phyloP scores from a whole-genome alignment of 108 stramenopile genomes.

The Skeletonema menzelii region DNA sequence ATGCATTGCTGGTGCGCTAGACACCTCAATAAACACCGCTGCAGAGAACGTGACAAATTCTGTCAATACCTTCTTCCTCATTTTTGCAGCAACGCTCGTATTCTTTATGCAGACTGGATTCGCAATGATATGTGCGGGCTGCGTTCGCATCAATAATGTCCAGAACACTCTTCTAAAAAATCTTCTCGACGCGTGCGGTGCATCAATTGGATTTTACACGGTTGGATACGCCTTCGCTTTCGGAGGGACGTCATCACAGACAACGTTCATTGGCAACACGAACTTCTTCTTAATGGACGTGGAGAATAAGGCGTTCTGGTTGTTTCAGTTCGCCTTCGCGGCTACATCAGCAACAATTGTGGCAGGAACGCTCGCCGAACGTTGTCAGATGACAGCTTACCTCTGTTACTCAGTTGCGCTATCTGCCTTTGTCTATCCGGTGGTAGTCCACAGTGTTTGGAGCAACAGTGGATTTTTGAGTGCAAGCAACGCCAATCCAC shows the following conservation, averaged over 20 bases:
- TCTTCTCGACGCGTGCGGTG: slow-evolving; percentile 83
- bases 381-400: slow-evolving; percentile 91
- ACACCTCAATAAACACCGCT: neutral
- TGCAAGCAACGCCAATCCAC: slow-evolving; percentile 28
- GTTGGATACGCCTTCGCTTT: slow-evolving; percentile 82
- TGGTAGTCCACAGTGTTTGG: slow-evolving; percentile 87
- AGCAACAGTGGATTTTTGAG: slow-evolving; percentile 67
- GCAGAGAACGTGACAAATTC: neutral
- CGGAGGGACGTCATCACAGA: slow-evolving; percentile 51
- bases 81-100: slow-evolving; percentile 68
- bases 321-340: slow-evolving; percentile 88
- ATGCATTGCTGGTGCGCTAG: slow-evolving; percentile 17
- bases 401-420: slow-evolving; percentile 74
- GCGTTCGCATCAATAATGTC: slow-evolving; percentile 79
- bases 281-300: slow-evolving; percentile 60
- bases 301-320: slow-evolving; percentile 67
- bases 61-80: slow-evolving; percentile 56
- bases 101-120: slow-evolving; percentile 91
- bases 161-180: slow-evolving; percentile 92
- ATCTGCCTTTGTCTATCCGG: slow-evolving; percentile 89
- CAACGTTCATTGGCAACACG: slow-evolving; percentile 60
- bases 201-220: slow-evolving; percentile 70
- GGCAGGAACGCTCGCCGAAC: slow-evolving; percentile 93
- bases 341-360: slow-evolving; percentile 91
- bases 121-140: slow-evolving; percentile 78